Percentiles rank a stretch among this genome's conserved stretches.
Conservation (phyloP, 371 early-diverging fungal species). For the Rhizopus microsporus region DNA sequence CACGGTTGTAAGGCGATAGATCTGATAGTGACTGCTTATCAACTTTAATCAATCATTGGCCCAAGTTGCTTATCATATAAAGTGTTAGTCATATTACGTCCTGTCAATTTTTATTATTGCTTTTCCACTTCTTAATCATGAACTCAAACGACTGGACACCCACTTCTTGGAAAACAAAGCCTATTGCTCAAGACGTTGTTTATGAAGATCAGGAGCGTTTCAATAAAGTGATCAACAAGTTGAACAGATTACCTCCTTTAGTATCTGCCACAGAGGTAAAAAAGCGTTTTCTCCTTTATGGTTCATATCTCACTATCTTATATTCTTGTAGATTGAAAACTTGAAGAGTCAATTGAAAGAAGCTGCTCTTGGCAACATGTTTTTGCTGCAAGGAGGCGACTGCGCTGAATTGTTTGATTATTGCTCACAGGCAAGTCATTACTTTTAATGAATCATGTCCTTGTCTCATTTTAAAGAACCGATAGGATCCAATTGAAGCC, state of each 20-base stretch:
- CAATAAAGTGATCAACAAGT: slow-evolving; percentile 71
- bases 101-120: too few species aligned
- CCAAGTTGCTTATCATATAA: too few species aligned
- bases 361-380: slow-evolving; percentile 88
- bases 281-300: background rate
- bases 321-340: slow-evolving; percentile 66
- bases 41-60: too few species aligned
- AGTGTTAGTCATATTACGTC: too few species aligned
- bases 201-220: slow-evolving; percentile 80
- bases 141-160: slow-evolving; percentile 66
- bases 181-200: slow-evolving; percentile 87
- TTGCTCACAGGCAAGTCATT: slow-evolving; percentile 73
- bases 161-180: slow-evolving; percentile 80
- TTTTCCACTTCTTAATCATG: too few species aligned
- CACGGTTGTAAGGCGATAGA: too few species aligned
- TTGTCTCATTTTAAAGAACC: background rate
- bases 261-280: slow-evolving; percentile 86
- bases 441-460: background rate
- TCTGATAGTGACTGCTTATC: too few species aligned
- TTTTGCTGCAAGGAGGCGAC: slow-evolving; percentile 96
- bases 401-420: slow-evolving; percentile 98
- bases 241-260: slow-evolving; percentile 86
- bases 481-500: slow-evolving; percentile 83
- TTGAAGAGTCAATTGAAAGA: slow-evolving; percentile 83
- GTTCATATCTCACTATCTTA: background rate